These are phyloP conservation scores for Limnanthes douglasii DNA, from an alignment of 345 rosid species.

Conservation along the genomic window DNA sequence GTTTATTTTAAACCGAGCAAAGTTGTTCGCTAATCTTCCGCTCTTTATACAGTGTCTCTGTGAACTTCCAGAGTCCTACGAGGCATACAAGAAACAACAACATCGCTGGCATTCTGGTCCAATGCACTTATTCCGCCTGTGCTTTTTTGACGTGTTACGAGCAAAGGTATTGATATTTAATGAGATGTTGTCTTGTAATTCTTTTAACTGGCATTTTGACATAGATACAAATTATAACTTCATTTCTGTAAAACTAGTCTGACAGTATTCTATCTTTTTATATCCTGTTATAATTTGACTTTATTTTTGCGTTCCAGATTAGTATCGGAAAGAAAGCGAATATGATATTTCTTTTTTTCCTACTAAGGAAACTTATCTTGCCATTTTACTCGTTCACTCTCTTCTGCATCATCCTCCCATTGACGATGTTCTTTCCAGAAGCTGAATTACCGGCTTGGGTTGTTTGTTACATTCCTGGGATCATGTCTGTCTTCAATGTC, in stretches of 20 bases:
- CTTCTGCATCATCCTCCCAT: slow-evolving; percentile 81
- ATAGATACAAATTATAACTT: background rate
- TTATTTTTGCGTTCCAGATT: slow-evolving; percentile 24
- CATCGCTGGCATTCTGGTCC: slow-evolving; percentile 98
- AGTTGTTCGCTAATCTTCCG: background rate
- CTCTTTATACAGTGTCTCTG: slow-evolving; percentile 49
- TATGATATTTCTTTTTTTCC: slow-evolving; percentile 74
- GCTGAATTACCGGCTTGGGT: slow-evolving; percentile 92
- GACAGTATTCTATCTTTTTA: background rate
- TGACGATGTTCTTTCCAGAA: slow-evolving; percentile 82
- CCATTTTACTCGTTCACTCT: slow-evolving; percentile 91
- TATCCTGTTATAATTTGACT: background rate
- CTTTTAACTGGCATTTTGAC: no score
- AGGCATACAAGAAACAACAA: slow-evolving; percentile 89
- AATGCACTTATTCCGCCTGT: slow-evolving; percentile 77
- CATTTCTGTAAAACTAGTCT: background rate
- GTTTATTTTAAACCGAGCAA: no score
- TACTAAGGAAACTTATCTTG: slow-evolving; percentile 68
- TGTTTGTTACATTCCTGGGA: slow-evolving; percentile 69
- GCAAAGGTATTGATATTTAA: slow-evolving; percentile 39
- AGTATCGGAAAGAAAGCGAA: slow-evolving; percentile 63
- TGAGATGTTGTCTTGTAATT: no score
- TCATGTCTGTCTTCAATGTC: slow-evolving; percentile 64
- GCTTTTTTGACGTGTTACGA: slow-evolving; percentile 63
- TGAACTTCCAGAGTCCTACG: slow-evolving; percentile 93